Conservation (phyloP, 2,329 filamentous ascomycete species). For the Leptographium procerum region DNA sequence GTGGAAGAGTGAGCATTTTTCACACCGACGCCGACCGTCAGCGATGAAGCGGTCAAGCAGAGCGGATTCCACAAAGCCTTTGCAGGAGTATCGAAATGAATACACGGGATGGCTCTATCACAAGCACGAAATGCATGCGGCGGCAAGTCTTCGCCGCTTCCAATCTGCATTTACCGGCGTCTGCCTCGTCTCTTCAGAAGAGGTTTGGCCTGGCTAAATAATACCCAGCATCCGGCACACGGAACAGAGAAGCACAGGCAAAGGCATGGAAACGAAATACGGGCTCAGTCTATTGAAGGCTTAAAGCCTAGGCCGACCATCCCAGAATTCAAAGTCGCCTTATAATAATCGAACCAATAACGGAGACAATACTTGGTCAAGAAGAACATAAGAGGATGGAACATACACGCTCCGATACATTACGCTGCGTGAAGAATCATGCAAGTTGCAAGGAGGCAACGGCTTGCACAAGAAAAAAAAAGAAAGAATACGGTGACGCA, state of each 20-base stretch:
- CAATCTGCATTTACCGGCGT: not conserved
- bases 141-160: not conserved
- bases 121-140: not conserved
- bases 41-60: not conserved
- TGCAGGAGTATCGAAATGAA: not conserved
- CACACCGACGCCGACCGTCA: not conserved
- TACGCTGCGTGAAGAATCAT: not conserved
- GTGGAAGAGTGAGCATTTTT: not conserved
- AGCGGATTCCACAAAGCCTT: not conserved
- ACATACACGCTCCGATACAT: not conserved
- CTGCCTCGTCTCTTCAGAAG: too few species aligned
- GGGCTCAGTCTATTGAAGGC: not conserved
- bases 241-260: not conserved
- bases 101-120: not conserved
- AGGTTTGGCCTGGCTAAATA: too few species aligned
- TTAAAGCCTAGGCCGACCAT: not conserved
- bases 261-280: not conserved
- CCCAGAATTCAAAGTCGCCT: not conserved
- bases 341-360: not conserved
- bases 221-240: too few species aligned
- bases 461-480: not conserved
- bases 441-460: not conserved
- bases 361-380: not conserved
- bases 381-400: not conserved
- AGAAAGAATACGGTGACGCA: not conserved